Evolutionary conservation across 2,329 filamentous ascomycete species (phyloP).

Genomic region (Scedosporium aurantiacum): DNA sequence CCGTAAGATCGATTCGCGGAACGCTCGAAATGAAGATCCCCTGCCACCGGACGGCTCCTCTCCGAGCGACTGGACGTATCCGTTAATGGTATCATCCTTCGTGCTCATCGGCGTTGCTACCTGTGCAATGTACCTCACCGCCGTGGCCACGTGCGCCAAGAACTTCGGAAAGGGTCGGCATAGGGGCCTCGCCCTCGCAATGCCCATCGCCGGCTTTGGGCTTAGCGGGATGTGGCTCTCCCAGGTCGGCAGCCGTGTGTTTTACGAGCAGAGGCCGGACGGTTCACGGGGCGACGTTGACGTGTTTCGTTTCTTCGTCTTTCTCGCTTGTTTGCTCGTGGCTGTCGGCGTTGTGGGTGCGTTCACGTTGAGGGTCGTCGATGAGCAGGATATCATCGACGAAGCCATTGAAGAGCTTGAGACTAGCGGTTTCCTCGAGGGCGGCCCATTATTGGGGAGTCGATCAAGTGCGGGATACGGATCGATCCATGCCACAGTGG

Average conservation of each 20-base stretch:
- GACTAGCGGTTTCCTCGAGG: conserved; percentile 69
- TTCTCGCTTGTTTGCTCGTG: conserved; percentile 63
- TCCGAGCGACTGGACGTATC: conserved; percentile 55
- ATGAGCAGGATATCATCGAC: conserved; percentile 79
- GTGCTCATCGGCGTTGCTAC: conserved; percentile 73
- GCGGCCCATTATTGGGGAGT: conserved; percentile 60
- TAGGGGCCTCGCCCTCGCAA: conserved; percentile 76
- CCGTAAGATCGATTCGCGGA: conserved; percentile 30
- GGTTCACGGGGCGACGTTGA: conserved; percentile 53
- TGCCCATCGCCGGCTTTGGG: conserved; percentile 87
- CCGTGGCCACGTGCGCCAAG: conserved; percentile 94
- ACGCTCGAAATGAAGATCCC: not conserved
- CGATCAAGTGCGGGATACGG: conserved; percentile 50
- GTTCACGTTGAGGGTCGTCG: conserved; percentile 65
- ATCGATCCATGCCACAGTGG: conserved; percentile 32
- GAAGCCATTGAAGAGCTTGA: conserved; percentile 87
- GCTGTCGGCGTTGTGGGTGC: conserved; percentile 61
- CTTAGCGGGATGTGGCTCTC: conserved; percentile 94
- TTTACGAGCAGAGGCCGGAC: conserved; percentile 58
- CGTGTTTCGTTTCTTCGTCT: conserved; percentile 82
- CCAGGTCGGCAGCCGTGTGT: conserved; percentile 68
- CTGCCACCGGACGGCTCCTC: not conserved
- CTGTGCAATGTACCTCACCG: conserved; percentile 76
- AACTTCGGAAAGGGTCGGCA: conserved; percentile 88
- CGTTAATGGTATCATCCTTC: conserved; percentile 77